Base-by-base conservation (phyloP, 176 grass and related monocot species). In the Dactylis glomerata region DNA sequence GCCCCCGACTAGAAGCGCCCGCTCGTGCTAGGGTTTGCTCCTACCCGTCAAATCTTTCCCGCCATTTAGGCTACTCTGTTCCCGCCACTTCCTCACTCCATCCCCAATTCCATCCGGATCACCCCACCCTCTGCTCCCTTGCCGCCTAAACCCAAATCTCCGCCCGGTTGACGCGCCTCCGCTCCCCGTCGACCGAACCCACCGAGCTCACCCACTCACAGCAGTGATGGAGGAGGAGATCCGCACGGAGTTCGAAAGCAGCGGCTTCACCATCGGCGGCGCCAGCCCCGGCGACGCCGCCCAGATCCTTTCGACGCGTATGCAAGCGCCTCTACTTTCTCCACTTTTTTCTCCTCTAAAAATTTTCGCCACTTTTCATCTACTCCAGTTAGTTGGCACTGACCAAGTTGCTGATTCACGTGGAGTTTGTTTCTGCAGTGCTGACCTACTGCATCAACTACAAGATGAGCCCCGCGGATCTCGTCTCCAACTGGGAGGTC, bases 391-490 rank as follows among this genome's bases (percentile, higher is more conserved):
- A 11, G 32, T 12, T 72, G 64, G 45, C 36, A 15, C 33, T 8
- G 71, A 13, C 62, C 51, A 16, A 47, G n/a, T 2, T 55, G 40
- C 76, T 89, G 27, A 74, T 19, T 34, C 81, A 51, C 46, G 23
- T 26, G 22, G 54, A 1, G 47, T 37, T 10, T n/a, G 26, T 85
- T 50, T 32, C 0, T 68, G 64, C 81, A 98, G 96, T 95, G 93
- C 89, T 98, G 20, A 95, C 88, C 27, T 98, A 88, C 78, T 98
- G 96, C 89, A 89, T 95, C 96, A 98, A 95, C 85, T 98, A 88
- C 91, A 95, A 95, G 82, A 90, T 98, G 82, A 92, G 77, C 83
- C 77, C 93, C 5, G 86, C 76, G 19, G 92, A 95, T 75, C 96
- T 95, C 33, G 85, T 92, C 68, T 98, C 93, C 68, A 93, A 91